A percentile compares a stretch with the other conserved stretches of the same genome.
Conservation (phyloP, 176 grass and related monocot genomes). For the Paspalum notatum region DNA sequence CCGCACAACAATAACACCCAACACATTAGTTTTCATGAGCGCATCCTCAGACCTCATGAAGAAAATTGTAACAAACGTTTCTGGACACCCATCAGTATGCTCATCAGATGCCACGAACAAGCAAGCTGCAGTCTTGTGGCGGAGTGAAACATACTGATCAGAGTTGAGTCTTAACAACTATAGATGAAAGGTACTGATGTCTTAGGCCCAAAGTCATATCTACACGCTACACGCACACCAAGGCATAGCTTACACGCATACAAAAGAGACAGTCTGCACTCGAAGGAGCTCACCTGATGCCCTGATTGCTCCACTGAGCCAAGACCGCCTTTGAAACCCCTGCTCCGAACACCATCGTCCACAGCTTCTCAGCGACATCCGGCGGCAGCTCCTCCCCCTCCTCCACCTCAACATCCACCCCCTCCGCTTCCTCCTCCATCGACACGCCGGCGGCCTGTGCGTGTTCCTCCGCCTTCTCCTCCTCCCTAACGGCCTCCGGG, state of each 20-base stretch:
- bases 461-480: constrained; percentile 15
- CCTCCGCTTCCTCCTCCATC: constrained; percentile 42
- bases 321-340: constrained; percentile 74
- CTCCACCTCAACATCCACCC: constrained; percentile 26
- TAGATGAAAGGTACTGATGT: constrained; percentile 22
- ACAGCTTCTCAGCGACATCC: constrained; percentile 66
- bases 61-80: not conserved
- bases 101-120: constrained; percentile 3
- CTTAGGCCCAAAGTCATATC: constrained; percentile 19
- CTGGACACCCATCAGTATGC: not conserved
- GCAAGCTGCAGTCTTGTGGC: not conserved
- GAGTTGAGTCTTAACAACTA: not conserved
- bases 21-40: constrained; percentile 6
- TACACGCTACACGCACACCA: constrained; percentile 1
- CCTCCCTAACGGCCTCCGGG: constrained; percentile 25
- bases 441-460: constrained; percentile 12
- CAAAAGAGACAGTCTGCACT: not conserved
- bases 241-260: constrained; percentile 13
- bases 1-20: not conserved
- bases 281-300: constrained; percentile 70
- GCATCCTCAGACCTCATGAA: not conserved
- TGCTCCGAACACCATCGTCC: constrained; percentile 74
- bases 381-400: constrained; percentile 61
- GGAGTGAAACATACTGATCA: not conserved
- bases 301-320: constrained; percentile 96